phyloP scores from a whole-genome alignment of 2,329 filamentous ascomycete genomes.

The Alternaria longipes region DNA sequence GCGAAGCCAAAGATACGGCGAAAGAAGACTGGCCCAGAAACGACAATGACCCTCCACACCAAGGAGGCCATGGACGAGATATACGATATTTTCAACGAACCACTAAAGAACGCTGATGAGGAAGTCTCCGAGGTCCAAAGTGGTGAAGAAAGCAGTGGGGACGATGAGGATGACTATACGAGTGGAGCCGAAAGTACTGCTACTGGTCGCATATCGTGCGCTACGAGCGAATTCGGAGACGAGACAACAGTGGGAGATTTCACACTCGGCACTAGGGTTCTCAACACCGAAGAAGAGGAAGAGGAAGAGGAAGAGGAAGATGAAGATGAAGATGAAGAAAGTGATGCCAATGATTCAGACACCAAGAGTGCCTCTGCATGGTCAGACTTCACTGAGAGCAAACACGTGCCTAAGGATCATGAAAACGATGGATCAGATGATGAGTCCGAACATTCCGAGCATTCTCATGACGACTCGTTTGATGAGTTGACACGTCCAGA shows the following conservation, averaged over 20 bases:
- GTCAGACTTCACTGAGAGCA: slow-evolving; percentile 84
- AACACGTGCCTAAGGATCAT: slow-evolving; percentile 67
- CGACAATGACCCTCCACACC: slow-evolving; percentile 98
- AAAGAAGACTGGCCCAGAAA: slow-evolving; percentile 78
- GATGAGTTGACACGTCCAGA: slow-evolving; percentile 44
- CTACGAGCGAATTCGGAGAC: slow-evolving; percentile 71
- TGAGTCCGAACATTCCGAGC: slow-evolving; percentile 43
- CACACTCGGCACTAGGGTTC: slow-evolving; percentile 50
- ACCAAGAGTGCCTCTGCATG: slow-evolving; percentile 73
- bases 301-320: no score
- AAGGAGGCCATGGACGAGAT: slow-evolving; percentile 96
- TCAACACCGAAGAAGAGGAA: slow-evolving; percentile 38
- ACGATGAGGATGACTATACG: slow-evolving; percentile 73
- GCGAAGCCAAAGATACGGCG: slow-evolving; percentile 75
- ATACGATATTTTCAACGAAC: slow-evolving; percentile 95
- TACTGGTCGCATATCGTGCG: slow-evolving; percentile 74
- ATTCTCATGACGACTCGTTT: slow-evolving; percentile 48
- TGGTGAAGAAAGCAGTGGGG: slow-evolving; percentile 73
- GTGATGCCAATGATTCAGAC: slow-evolving; percentile 48
- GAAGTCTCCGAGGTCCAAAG: slow-evolving; percentile 66
- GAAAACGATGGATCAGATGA: slow-evolving; percentile 48
- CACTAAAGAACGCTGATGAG: slow-evolving; percentile 64
- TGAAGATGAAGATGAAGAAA: slow-evolving; percentile 36
- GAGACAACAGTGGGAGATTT: slow-evolving; percentile 65
- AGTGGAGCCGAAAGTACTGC: slow-evolving; percentile 85